A percentile compares a stretch with the other conserved stretches of the same genome.
Conservation (phyloP, 192 early-diverging fungal genomes). For the Rhizoclosmatium sp. region DNA sequence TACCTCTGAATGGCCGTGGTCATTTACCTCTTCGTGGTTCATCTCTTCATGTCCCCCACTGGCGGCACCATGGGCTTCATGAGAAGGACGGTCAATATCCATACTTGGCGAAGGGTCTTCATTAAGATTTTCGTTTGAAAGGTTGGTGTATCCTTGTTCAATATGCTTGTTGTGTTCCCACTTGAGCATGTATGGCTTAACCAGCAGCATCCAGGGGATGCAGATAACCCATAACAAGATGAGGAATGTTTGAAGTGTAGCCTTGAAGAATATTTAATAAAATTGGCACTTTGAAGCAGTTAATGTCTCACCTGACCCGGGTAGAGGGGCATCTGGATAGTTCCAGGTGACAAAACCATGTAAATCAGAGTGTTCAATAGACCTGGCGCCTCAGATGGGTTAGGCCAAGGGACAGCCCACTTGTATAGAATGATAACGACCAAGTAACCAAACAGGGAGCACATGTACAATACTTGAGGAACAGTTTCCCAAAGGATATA, state of each 20-base stretch:
- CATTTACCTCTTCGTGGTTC: conserved; percentile 47
- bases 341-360: conserved; percentile 97
- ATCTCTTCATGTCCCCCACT: conserved; percentile 48
- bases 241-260: conserved; percentile 78
- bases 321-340: conserved; percentile 79
- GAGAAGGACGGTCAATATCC: conserved; percentile 24
- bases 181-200: conserved; percentile 88
- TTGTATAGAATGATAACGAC: conserved; percentile 92
- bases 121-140: conserved; percentile 41
- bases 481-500: conserved; percentile 88
- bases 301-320: conserved; percentile 74
- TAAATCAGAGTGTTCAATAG: conserved; percentile 98
- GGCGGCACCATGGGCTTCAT: neutral
- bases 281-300: neutral
- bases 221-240: conserved; percentile 85
- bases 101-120: conserved; percentile 25
- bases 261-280: conserved; percentile 38
- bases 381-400: conserved; percentile 80
- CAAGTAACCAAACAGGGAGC: conserved; percentile 96
- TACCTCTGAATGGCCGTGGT: conserved; percentile 34
- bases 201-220: conserved; percentile 97
- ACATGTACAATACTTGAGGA: conserved; percentile 94
- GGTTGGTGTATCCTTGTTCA: conserved; percentile 68
- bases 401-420: conserved; percentile 91
- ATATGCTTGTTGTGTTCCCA: conserved; percentile 71